Evolutionary conservation across 768 basidiomycete genomes (phyloP).

Genomic region (Austroboletus eburneus): DNA sequence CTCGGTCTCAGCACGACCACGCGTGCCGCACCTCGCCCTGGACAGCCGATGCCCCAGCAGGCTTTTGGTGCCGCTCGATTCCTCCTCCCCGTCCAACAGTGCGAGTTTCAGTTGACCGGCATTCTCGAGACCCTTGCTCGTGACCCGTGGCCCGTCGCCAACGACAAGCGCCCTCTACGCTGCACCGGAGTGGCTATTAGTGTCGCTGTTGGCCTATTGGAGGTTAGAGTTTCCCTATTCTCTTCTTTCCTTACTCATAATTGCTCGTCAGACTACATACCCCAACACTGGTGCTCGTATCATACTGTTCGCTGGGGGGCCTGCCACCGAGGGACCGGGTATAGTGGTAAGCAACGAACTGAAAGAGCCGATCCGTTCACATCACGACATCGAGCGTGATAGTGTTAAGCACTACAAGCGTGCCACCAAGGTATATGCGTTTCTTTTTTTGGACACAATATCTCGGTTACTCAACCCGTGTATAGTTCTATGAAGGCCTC

Average conservation of each 20-base stretch:
- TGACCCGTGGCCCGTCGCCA: constrained; percentile 97
- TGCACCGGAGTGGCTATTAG: constrained; percentile 95
- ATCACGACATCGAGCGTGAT: constrained; percentile 98
- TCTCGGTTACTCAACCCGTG: neutral
- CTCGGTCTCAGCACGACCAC: constrained; percentile 72
- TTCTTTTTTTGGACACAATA: neutral
- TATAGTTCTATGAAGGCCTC: constrained; percentile 90
- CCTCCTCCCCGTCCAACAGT: constrained; percentile 85
- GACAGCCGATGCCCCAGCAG: constrained; percentile 75
- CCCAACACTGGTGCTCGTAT: constrained; percentile 95
- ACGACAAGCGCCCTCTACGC: constrained; percentile 86
- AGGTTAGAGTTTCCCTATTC: constrained; percentile 42
- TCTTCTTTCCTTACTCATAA: neutral
- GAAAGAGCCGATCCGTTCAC: constrained; percentile 95
- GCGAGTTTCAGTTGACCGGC: constrained; percentile 93
- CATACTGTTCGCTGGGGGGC: constrained; percentile 95
- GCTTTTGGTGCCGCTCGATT: constrained; percentile 86
- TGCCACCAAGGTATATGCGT: constrained; percentile 74
- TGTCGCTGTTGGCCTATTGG: constrained; percentile 88
- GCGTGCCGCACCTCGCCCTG: constrained; percentile 82
- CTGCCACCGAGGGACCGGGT: constrained; percentile 94
- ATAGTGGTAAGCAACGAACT: constrained; percentile 95
- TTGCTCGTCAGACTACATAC: constrained; percentile 61
- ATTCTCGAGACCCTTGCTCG: constrained; percentile 83
- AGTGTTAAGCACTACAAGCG: constrained; percentile 97